Evolutionary conservation across 2,329 filamentous ascomycete species (phyloP).

Genomic region (Neonectria faginata): DNA sequence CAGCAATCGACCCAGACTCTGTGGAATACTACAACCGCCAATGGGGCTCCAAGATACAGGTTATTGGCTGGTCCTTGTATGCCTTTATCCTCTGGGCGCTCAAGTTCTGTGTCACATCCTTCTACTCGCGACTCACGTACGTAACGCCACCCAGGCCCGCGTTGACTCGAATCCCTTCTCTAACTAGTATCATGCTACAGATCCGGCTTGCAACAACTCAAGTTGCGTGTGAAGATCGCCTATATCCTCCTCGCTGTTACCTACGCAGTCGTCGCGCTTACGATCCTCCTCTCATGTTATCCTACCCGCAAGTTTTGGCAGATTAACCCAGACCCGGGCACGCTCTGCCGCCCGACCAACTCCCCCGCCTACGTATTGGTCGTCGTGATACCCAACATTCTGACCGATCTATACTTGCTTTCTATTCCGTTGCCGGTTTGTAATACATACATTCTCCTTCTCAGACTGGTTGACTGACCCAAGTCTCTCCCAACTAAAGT

Average conservation of each 20-base stretch:
- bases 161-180: neutral
- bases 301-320: slow-evolving; percentile 63
- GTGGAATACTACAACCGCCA: slow-evolving; percentile 40
- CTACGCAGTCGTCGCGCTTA: slow-evolving; percentile 31
- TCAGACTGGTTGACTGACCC: neutral
- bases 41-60: slow-evolving; percentile 48
- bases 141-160: no score
- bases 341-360: slow-evolving; percentile 36
- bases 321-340: slow-evolving; percentile 53
- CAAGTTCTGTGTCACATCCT: slow-evolving; percentile 46
- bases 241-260: slow-evolving; percentile 34
- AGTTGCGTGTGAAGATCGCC: slow-evolving; percentile 29
- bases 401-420: slow-evolving; percentile 36
- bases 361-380: slow-evolving; percentile 38
- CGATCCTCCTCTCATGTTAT: slow-evolving; percentile 32
- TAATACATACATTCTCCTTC: neutral
- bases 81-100: slow-evolving; percentile 47
- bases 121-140: slow-evolving; percentile 48
- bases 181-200: slow-evolving; percentile 13
- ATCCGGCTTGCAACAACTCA: slow-evolving; percentile 35
- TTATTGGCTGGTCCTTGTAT: slow-evolving; percentile 49
- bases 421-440: slow-evolving; percentile 37
- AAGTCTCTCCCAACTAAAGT: neutral
- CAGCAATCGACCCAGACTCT: slow-evolving; percentile 27
- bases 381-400: slow-evolving; percentile 37